These are phyloP conservation scores for Anisodus tanguticus DNA, from an alignment of 257 asterid genomes.

Conservation along the genomic window DNA sequence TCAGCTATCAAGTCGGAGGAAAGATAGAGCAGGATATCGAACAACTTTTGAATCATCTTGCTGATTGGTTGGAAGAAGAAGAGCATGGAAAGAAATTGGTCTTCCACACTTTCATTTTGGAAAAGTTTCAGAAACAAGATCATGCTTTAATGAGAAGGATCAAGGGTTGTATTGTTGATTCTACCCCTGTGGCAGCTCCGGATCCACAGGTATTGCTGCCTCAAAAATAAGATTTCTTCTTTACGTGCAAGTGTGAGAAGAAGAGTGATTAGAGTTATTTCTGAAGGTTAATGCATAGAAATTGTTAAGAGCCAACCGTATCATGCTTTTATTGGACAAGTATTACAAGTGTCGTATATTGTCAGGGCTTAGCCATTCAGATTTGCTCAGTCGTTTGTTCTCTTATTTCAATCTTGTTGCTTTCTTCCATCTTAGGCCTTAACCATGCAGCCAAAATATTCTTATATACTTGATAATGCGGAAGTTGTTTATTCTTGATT, in stretches of 20 bases:
- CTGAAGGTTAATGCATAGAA: neutral
- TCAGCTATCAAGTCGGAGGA: conserved; percentile 87
- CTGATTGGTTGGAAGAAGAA: conserved; percentile 85
- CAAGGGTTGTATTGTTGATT: conserved; percentile 89
- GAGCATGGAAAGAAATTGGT: conserved; percentile 81
- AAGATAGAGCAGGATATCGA: conserved; percentile 82
- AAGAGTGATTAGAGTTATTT: neutral
- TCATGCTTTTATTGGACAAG: neutral
- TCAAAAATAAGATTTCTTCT: conserved; percentile 12
- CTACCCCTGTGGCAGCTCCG: conserved; percentile 86
- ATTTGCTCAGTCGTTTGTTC: neutral
- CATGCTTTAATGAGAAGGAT: conserved; percentile 58
- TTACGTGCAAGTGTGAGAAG: no score
- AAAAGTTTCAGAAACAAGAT: conserved; percentile 74
- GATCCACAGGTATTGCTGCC: conserved; percentile 77
- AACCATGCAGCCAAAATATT: neutral
- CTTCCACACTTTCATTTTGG: conserved; percentile 88
- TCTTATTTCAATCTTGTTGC: neutral
- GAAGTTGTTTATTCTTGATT: conserved; percentile 8
- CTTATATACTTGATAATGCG: conserved; percentile 12
- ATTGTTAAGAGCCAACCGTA: neutral
- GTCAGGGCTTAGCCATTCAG: neutral
- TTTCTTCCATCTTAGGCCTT: conserved; percentile 1
- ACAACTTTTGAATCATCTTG: conserved; percentile 77
- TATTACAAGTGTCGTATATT: neutral